Evolutionary conservation across 2,329 filamentous ascomycete species (phyloP), one percentile per base, ranked within the genome.

Genomic region (Ascochyta clinopodiicola): DNA sequence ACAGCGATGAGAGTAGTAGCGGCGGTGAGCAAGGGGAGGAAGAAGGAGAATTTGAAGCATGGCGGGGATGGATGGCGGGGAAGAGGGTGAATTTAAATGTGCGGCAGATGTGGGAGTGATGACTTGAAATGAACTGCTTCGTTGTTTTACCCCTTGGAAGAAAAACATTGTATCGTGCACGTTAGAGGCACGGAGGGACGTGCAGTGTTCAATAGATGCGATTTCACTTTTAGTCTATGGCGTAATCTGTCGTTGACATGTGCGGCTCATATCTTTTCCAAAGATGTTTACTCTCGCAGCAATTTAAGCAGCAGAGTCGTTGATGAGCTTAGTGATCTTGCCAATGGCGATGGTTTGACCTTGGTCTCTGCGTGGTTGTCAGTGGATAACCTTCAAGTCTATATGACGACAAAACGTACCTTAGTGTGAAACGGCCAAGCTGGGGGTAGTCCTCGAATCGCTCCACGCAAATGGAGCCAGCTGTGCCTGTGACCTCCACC

Each of bases 261-360:
- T 46, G 35, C 34, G 15, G 27, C 36, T 48, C 24, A 15, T 24
- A 3, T 6, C 4, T 17, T 12, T 15, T n/a, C 37, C 7, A 25
- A 34, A 12, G 25, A n/a, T 6, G 2, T 1, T 3, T 31, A 17
- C 39, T 5, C 19, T 12, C 21, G n/a, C 35, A 39, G 3, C 8
- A 8, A 38, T 15, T 57, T 62, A 66, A 56, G 63, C 63, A 4
- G 62, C 56, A 15, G 39, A 8, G 35, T 75, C 73, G 2, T 72
- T 75, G 60, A 90, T 86, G 58, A 99, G 85, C 84, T 93, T 97
- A 57, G 92, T 97, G 76, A 99, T 96, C 86, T 99, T 99, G 72
- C 95, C 95, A 80, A 99, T 99, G 52, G 95, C 95, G 81, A 99
- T 97, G 0, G 95, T 99, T 90, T 98, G 94, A 69, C 95, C 95